A percentile compares a stretch with the other conserved stretches of the same genome.
phyloP scores from a whole-genome alignment of 1,284 basidiomycete species.

The Sporisorium exsertum region DNA sequence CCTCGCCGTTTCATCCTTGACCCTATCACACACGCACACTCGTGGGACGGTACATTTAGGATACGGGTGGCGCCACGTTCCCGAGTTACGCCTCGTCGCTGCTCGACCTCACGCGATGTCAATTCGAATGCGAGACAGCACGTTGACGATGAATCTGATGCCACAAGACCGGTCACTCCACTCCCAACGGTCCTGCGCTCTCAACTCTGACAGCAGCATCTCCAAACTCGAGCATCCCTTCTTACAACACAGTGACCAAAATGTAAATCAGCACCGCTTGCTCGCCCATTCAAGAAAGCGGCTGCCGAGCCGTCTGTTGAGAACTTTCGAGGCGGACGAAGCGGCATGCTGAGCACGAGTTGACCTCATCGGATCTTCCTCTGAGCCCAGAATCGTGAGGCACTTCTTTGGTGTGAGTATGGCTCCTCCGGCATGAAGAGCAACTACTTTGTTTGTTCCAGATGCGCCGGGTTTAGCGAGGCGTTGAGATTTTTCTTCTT shows the following conservation, averaged over 20 bases:
- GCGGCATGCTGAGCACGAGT: not conserved
- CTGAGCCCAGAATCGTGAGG: too few relatives aligned
- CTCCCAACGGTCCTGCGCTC: not conserved
- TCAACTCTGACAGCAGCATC: not conserved
- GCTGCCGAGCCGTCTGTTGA: not conserved
- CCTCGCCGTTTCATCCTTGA: not conserved
- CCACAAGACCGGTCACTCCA: not conserved
- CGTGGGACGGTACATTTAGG: slow-evolving; percentile 3
- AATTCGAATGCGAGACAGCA: not conserved
- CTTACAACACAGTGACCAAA: not conserved
- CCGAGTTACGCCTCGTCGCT: not conserved
- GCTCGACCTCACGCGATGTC: not conserved
- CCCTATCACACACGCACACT: not conserved
- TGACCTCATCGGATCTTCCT: too few relatives aligned
- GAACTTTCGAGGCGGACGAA: not conserved
- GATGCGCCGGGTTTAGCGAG: not conserved
- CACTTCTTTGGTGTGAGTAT: too few relatives aligned
- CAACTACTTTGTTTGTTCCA: slow-evolving; percentile 1
- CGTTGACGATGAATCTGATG: not conserved
- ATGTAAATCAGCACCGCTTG: not conserved
- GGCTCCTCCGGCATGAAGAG: too few relatives aligned
- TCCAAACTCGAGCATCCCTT: not conserved
- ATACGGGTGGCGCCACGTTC: not conserved
- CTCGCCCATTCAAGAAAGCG: not conserved
- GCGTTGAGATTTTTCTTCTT: not conserved